Evolutionary conservation across 768 basidiomycete genomes (phyloP).

Genomic region (Mycena filopes): DNA sequence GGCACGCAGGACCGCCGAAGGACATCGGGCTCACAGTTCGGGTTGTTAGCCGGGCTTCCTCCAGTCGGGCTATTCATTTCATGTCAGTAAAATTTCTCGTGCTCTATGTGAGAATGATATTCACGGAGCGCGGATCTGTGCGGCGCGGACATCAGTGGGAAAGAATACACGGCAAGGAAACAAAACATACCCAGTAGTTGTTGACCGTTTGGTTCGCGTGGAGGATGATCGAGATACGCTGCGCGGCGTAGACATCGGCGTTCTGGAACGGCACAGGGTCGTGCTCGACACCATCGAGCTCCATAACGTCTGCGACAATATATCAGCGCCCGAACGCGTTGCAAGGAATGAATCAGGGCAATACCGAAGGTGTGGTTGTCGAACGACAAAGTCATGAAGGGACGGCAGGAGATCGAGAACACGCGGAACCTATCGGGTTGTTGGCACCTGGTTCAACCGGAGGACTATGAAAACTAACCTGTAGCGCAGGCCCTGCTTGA

Average conservation of each 20-base stretch:
- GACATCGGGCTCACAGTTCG: constrained; percentile 34
- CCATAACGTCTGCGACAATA: constrained; percentile 41
- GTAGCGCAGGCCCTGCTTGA: constrained; percentile 54
- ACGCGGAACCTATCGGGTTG: constrained; percentile 56
- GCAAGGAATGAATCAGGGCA: background rate
- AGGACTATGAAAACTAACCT: constrained; percentile 41
- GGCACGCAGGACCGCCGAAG: too few species aligned
- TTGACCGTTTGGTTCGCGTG: constrained; percentile 53
- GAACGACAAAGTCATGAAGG: constrained; percentile 50
- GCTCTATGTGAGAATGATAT: background rate
- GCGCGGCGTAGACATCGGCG: constrained; percentile 54
- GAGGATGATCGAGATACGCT: constrained; percentile 50
- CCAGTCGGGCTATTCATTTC: constrained; percentile 34
- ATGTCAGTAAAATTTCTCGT: constrained; percentile 1
- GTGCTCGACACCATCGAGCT: constrained; percentile 53
- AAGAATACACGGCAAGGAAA: too few species aligned
- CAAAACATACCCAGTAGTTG: constrained; percentile 51
- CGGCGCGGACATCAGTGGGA: background rate
- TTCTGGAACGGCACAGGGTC: constrained; percentile 53
- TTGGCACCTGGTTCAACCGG: constrained; percentile 45
- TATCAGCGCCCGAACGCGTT: background rate
- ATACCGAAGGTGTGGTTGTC: constrained; percentile 49
- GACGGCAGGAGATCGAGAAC: constrained; percentile 58
- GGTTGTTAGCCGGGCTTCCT: constrained; percentile 39
- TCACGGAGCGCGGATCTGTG: constrained; percentile 44